Conservation (phyloP, 306 rosid species). For the Calophaca sinica region DNA sequence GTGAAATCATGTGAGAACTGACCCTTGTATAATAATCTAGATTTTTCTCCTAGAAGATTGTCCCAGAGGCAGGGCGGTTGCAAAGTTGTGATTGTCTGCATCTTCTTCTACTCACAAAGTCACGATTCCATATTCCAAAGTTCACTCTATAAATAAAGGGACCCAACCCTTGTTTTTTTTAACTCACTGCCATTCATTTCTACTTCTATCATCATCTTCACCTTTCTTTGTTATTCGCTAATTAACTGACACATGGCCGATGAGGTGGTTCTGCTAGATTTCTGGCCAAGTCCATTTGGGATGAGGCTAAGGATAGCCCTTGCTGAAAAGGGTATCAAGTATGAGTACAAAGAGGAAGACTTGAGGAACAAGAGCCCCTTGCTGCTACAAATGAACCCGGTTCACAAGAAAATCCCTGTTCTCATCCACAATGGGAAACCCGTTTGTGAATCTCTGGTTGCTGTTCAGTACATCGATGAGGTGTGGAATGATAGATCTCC, state of each 20-base stretch:
- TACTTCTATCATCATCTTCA: neutral
- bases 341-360: slow-evolving; percentile 46
- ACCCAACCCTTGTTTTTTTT: neutral
- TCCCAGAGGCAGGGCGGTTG: too few species aligned
- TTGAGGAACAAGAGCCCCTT: slow-evolving; percentile 44
- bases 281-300: slow-evolving; percentile 50
- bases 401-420: slow-evolving; percentile 57
- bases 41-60: too few species aligned
- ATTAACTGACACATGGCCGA: slow-evolving; percentile 28
- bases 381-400: slow-evolving; percentile 51
- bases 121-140: too few species aligned
- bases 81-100: too few species aligned
- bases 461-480: slow-evolving; percentile 54
- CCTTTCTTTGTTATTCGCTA: neutral
- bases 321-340: slow-evolving; percentile 48
- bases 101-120: too few species aligned
- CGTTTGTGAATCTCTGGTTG: slow-evolving; percentile 49
- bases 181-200: neutral
- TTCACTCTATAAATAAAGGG: too few species aligned
- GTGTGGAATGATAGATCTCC: slow-evolving; percentile 47
- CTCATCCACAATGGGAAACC: slow-evolving; percentile 56
- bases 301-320: slow-evolving; percentile 50
- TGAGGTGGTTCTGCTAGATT: slow-evolving; percentile 51
- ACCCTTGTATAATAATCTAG: too few species aligned
- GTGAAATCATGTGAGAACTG: too few species aligned